Evolutionary conservation across 768 basidiomycete genomes (phyloP), one percentile per base, ranked within the genome.

Genomic region (Cantharellus cinnabarinus): DNA sequence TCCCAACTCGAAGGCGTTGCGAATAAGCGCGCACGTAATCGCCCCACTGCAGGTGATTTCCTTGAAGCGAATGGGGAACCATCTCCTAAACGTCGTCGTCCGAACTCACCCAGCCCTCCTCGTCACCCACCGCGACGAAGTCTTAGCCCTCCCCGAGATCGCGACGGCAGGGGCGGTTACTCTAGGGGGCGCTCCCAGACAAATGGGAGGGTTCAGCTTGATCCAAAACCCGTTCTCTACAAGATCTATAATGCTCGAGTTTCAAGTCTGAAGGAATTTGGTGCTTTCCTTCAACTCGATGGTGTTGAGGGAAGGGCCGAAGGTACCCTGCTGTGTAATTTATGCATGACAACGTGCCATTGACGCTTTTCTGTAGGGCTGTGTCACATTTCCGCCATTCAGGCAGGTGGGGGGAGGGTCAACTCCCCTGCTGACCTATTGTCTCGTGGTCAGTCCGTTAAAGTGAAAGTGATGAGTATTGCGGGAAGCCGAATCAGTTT

Each of bases 381-480:
- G 83, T 88, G 98, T 34, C 95, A 98, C 69, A 83, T 98, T 63
- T 94, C 93, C 35, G 85, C 82, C 62, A 94, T 98, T 53, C 87
- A 91, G 65, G 74, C 77, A 63, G 85, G 86, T 20, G 52, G 52
- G 14, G 80, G 81, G 10, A 82, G 95, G 57, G 85, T 86, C 42
- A 89, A 89, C 67, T 82, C 89, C 42, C 83, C 93, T 5, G 73
- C 81, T 42, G 95, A 99, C 68, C 74, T 95, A 50, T 77, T 98
- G 57, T 83, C 79, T 62, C 78, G 90, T 60, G 83, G 83, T 29
- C 88, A 97, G 66, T 66, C 73, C 10, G 89, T 95, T 62, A 97
- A 94, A 68, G 88, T 98, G 67, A 98, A 99, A 70, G 90, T 97
- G 62, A 87, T 95, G 83, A 90, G 88, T 61, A 77, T 89, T 29